Percentiles rank a stretch among this genome's conserved stretches.
These are phyloP conservation scores for Alternaria arborescens DNA, from an alignment of 2,329 filamentous ascomycete genomes.

Conservation along the genomic window DNA sequence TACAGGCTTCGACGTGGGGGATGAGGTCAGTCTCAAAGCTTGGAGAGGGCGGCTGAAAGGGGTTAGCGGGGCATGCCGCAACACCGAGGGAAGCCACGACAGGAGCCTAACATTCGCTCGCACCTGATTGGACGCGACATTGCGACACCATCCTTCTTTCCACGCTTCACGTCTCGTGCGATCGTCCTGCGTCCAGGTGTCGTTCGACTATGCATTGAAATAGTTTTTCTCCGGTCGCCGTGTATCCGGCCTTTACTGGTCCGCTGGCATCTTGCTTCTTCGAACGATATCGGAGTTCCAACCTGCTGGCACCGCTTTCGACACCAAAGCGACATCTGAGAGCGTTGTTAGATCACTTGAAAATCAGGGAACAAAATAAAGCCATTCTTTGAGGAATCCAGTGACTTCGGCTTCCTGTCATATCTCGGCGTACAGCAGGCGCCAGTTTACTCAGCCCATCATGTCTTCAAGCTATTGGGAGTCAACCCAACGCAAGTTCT, in stretches of 20 bases:
- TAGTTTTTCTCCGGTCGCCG: not conserved
- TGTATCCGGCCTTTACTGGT: not conserved
- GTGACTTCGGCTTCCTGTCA: not conserved
- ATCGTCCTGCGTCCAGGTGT: not conserved
- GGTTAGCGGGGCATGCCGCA: conserved; percentile 29
- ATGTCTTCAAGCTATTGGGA: conserved; percentile 99
- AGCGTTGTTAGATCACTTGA: not conserved
- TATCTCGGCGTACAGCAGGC: not conserved
- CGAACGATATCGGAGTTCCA: not conserved
- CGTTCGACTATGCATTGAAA: not conserved
- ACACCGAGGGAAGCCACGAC: conserved; percentile 26
- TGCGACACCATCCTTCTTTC: not conserved
- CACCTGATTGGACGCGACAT: conserved; percentile 27
- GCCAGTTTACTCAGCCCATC: conserved; percentile 3
- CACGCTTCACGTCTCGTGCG: not conserved
- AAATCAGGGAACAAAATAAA: not conserved
- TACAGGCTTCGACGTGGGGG: conserved; percentile 36
- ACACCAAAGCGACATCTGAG: not conserved
- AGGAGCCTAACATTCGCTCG: conserved; percentile 18
- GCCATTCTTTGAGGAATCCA: not conserved
- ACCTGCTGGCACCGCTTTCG: not conserved
- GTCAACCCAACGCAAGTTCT: conserved; percentile 87
- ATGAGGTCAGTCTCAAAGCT: conserved; percentile 40
- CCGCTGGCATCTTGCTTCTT: not conserved
- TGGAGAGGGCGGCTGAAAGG: conserved; percentile 30